Conservation (phyloP, 2,329 filamentous ascomycete species). For the Pseudovirgaria hyperparasitica region DNA sequence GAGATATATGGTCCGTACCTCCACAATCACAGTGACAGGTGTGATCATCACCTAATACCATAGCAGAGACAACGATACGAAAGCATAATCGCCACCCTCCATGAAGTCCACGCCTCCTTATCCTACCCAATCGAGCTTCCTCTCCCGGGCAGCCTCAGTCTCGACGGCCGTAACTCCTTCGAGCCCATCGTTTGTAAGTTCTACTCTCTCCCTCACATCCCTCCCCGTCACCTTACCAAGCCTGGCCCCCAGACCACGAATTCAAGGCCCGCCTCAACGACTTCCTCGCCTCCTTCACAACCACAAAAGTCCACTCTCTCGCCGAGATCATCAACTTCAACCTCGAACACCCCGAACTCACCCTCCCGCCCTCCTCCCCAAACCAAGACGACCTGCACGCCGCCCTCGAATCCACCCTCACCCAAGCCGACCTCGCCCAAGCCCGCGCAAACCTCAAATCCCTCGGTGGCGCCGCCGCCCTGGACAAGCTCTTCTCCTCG, state of each 20-base stretch:
- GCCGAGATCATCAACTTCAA: constrained; percentile 26
- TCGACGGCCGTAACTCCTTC: constrained; percentile 20
- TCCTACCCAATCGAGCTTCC: constrained; percentile 21
- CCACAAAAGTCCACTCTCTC: constrained; percentile 22
- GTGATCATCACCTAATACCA: constrained; percentile 6
- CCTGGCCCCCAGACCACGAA: constrained; percentile 14
- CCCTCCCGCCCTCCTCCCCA: constrained; percentile 17
- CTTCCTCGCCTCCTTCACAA: constrained; percentile 21
- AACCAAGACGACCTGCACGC: constrained; percentile 23
- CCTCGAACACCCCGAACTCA: constrained; percentile 21
- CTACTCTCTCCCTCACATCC: background rate
- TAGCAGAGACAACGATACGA: constrained; percentile 22
- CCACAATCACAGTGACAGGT: background rate
- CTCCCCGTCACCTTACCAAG: constrained; percentile 1
- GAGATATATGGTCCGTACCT: constrained; percentile 20
- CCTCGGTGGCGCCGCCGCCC: constrained; percentile 18
- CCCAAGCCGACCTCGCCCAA: constrained; percentile 14
- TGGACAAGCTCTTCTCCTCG: constrained; percentile 17
- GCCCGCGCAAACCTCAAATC: constrained; percentile 15
- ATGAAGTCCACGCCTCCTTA: constrained; percentile 22
- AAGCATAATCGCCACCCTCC: constrained; percentile 19
- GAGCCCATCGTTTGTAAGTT: constrained; percentile 23
- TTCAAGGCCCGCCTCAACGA: constrained; percentile 20
- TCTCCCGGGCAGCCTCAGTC: constrained; percentile 16
- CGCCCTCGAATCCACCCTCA: constrained; percentile 13